These are phyloP conservation scores for Botrytis paeoniae DNA, from an alignment of 2,329 filamentous ascomycete genomes.

Conservation along the genomic window DNA sequence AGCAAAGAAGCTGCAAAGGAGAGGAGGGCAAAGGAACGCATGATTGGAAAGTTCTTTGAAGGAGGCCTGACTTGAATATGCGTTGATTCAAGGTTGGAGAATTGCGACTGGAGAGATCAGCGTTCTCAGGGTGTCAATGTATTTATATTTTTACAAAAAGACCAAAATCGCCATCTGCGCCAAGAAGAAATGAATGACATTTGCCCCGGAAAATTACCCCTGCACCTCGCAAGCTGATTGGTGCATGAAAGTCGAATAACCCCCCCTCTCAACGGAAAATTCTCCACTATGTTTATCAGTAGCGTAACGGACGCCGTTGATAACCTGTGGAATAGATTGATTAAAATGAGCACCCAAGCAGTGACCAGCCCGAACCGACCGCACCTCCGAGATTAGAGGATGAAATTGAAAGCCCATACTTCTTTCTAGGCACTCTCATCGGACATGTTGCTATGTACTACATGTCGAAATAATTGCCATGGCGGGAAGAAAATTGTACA, in stretches of 20 bases:
- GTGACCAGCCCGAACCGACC: background rate
- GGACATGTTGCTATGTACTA: background rate
- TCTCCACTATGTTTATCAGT: background rate
- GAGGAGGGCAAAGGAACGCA: slow-evolving; percentile 16
- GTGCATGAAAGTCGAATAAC: slow-evolving; percentile 3
- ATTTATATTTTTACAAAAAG: background rate
- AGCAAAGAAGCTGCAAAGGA: slow-evolving; percentile 9
- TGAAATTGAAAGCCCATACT: background rate
- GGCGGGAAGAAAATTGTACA: background rate
- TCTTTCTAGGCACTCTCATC: background rate
- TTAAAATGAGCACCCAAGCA: background rate
- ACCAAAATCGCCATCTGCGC: background rate
- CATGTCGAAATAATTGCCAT: background rate
- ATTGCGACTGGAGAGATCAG: background rate
- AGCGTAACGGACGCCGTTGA: background rate
- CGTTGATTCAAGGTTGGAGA: background rate
- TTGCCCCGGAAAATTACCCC: background rate
- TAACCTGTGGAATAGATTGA: background rate
- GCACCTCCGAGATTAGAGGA: background rate
- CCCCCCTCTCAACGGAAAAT: background rate
- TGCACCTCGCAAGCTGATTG: background rate
- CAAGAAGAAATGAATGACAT: background rate
- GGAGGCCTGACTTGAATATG: background rate
- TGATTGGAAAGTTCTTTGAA: background rate
- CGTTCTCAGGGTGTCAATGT: background rate